Evolutionary conservation across 306 rosid species (phyloP), one percentile per base, ranked within the genome.

Genomic region (Trifolium subterraneum): DNA sequence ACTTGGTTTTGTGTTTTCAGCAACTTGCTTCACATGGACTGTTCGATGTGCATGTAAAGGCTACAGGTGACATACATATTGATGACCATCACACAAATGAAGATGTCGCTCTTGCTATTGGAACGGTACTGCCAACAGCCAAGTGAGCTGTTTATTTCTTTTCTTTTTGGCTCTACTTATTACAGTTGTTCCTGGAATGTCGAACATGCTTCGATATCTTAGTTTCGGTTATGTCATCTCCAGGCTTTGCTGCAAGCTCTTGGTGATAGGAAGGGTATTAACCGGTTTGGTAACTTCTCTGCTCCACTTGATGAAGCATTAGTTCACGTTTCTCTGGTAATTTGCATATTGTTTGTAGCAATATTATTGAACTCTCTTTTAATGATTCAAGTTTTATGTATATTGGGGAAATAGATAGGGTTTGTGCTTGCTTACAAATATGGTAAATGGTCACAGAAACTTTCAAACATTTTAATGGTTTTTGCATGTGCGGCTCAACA

Each of bases 281-380:
- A 87, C 75, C 92, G 99, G 86, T 94, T 94, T 68, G 99, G 99
- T 56, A 78, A 94, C 88, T 94, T 94, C 85, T 88, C 97, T 42
- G 95, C 97, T 64, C 95, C 99, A 82, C 99, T 92, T 13, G 99
- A 94, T 78, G 99, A 94, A 84, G 95, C 97, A 54, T 82, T 92
- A 41, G 71, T 94, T 79, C 97, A 94, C 41, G 97, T 92, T 62
- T 81, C 99, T 23, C 84, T 94, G 89, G 99, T 94, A 90, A 79
- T 86, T 78, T 82, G 41, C 39, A 1, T 61, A 31, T 14, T 15
- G 22, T 51, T 45, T 36, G 68, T 59, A 69, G 69, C 64, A 45
- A 62, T 61, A 20, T 71, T 61, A 7, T 15, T n/a, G 33, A 29
- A 33, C 31, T 47, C 12, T 41, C 19, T 4, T 35, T 16, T 52